Base-by-base conservation (phyloP, 257 asterid species). In the Nicotiana benthamiana region DNA sequence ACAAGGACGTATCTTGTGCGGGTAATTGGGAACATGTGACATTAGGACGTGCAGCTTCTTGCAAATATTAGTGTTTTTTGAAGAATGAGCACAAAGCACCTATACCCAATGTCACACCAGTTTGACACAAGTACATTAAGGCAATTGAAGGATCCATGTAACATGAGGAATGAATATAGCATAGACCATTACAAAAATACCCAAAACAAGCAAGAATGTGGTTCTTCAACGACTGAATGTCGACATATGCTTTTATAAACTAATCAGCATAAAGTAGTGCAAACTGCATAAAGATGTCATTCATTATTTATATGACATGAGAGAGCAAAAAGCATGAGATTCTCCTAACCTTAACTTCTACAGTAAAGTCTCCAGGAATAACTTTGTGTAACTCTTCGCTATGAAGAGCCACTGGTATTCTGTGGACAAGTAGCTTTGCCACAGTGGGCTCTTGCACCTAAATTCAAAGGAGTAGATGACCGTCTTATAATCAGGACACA, bases 401-500 rank as follows among this genome's bases (percentile, higher is more conserved):
- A 56, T 30, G 78, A 81, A 94, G 80, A 77, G 81, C 88, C 51
- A 77, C 20, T n/a, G 99, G 98, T 76, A 96, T 91, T 86, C 92
- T 87, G 79, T 96, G 99, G 75, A 96, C 81, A 64, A 96, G 90
- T 84, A 96, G 83, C 87, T 89, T 91, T 11, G 89, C 84, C 81
- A 56, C 30, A 22, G 89, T 92, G 79, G 30, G 43, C 20, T 75
- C 93, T 70, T 84, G 84, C 46, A 74, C 94, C 97, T 95, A 83
- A 78, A 84, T 66, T 34, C 51, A 84, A 65, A 82, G 48, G 78
- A 60, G 43, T 74, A 74, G 60, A 48, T 46, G 77, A 72, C 60
- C 60, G 48, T 24, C 60, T 27, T 32, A 51, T 26, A 79, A 72
- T 16, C n/a, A 75, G 66, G 60, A 65, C 36, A 72, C 53, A 68